Evolutionary conservation across 1,139 yeast genomes (phyloP).

Genomic region (Protomyces inouyei): DNA sequence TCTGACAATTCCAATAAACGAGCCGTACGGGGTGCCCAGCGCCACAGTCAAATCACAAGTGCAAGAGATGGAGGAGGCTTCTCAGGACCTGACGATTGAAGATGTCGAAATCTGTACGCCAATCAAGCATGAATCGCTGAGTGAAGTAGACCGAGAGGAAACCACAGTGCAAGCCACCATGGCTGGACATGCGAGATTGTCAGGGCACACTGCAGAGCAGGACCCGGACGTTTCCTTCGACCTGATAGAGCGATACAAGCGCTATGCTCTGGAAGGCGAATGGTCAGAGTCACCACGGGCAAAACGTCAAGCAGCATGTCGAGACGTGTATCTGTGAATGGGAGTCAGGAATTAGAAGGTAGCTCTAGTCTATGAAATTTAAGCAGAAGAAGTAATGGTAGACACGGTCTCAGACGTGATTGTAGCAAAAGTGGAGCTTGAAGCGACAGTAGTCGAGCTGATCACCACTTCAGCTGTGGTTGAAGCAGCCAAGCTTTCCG

Average conservation of each 20-base stretch:
- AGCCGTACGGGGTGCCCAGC: too few species aligned
- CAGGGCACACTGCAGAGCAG: background rate
- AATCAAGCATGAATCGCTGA: background rate
- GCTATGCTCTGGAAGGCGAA: background rate
- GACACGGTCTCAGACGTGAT: background rate
- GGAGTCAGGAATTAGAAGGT: background rate
- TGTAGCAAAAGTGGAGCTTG: background rate
- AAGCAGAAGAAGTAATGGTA: background rate
- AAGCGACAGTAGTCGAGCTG: background rate
- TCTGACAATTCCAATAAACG: background rate
- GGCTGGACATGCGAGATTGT: background rate
- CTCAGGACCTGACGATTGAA: background rate
- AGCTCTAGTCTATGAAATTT: background rate
- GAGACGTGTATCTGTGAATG: background rate
- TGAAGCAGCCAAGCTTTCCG: background rate
- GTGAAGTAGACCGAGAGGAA: background rate
- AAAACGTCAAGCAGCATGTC: conserved; percentile 4
- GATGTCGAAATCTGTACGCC: too few species aligned
- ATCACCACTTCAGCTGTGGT: background rate
- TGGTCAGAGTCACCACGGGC: conserved; percentile 16
- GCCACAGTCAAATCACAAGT: too few species aligned
- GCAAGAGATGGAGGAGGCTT: background rate
- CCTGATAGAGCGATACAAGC: background rate
- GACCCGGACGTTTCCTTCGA: background rate
- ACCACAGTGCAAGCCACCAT: background rate